A percentile compares a stretch with the other conserved stretches of the same genome.
Evolutionary conservation across 805 yeast genomes (phyloP).

Genomic region (Grigorovia humatica): DNA sequence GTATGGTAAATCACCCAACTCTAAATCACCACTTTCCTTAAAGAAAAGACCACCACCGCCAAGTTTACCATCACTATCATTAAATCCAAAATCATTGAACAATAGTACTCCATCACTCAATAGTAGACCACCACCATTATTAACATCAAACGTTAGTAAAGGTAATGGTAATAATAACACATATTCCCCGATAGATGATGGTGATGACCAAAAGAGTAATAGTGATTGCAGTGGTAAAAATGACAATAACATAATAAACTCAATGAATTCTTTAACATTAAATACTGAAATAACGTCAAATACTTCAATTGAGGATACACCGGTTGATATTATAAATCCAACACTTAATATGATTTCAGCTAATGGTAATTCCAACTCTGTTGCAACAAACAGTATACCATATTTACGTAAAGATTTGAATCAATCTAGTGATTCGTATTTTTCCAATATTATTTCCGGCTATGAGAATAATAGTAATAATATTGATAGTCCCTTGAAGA

Average conservation of each 20-base stretch:
- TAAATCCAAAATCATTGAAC: neutral
- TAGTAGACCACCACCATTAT: constrained; percentile 4
- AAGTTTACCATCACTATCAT: constrained; percentile 12
- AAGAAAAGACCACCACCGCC: constrained; percentile 27
- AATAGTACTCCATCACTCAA: constrained; percentile 1
- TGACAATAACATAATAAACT: neutral
- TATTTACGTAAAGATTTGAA: constrained; percentile 9
- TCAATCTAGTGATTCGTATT: constrained; percentile 17
- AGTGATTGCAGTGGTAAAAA: neutral
- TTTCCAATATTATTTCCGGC: constrained; percentile 16
- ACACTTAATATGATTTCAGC: neutral
- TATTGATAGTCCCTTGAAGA: neutral
- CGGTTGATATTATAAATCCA: neutral
- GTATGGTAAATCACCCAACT: neutral
- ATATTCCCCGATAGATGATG: neutral
- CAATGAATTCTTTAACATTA: neutral
- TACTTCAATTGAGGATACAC: neutral
- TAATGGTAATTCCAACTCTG: neutral
- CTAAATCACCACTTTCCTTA: constrained; percentile 3
- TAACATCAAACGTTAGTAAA: neutral
- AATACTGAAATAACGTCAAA: neutral
- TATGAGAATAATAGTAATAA: constrained; percentile 12
- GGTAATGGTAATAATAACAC: neutral
- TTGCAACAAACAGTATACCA: constrained; percentile 1
- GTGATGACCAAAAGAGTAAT: neutral